Base-by-base conservation (phyloP, 768 basidiomycete genomes). In the Kondoa subrosea region DNA sequence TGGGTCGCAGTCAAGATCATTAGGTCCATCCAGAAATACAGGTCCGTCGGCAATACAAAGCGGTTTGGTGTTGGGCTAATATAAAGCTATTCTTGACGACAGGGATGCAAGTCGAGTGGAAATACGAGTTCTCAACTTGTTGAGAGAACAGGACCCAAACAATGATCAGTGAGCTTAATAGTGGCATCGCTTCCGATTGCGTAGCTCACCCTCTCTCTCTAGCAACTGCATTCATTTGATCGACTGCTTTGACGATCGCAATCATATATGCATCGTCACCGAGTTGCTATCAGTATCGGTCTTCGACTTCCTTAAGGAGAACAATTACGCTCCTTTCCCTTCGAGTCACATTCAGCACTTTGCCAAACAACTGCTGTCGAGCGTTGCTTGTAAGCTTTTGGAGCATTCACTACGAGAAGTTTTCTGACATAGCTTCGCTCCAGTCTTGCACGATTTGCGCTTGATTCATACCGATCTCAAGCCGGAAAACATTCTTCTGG, bases 31-130 rank as follows among this genome's bases (percentile, higher is more conserved):
- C 93, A 89, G 64, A 99, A 97, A 79, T 99, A 97, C 76, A 67
- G 69, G 69, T 69, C 17, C 33, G 56, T 67, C 27, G n/a, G 26
- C 56, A 50, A 3, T n/a, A n/a, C n/a, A n/a, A n/a, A n/a, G n/a
- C n/a, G n/a, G 56, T 25, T 8, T 8, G 8, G 21, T 50, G 21
- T 50, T 25, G 14, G 58, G 29, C 25, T 60, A 12, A 4, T 26
- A 25, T 26, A 14, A 3, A 34, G 3, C 4, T 21, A 34, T 4
- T n/a, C 25, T 16, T 21, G 64, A 15, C 31, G 21, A 12, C 64
- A 88, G 95, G 59, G 95, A 99, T 78, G 95, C 95, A 15, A 91
- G 89, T 77, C 93, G 90, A 80, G 97, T 97, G 69, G 95, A 99
- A 79, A 86, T 97, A 73, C 85, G 91, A 65, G 95, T 99, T 25